These are phyloP conservation scores for Metschnikowia gruessii DNA, from an alignment of 805 yeast species.

Conservation along the genomic window DNA sequence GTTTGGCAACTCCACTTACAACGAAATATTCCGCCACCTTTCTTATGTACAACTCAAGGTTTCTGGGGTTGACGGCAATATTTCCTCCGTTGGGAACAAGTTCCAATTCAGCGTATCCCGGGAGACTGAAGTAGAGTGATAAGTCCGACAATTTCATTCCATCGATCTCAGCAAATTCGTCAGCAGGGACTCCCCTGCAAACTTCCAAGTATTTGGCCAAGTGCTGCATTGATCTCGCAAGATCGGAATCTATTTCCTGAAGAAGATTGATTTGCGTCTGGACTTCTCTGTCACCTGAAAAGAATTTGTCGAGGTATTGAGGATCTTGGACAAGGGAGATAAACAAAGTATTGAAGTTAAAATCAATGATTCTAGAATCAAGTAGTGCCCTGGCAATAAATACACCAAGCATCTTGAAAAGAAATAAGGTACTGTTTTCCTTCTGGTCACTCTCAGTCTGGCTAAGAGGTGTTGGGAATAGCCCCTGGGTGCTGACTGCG, in stretches of 20 bases:
- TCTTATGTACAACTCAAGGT: constrained; percentile 56
- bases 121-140: constrained; percentile 64
- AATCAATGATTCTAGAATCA: constrained; percentile 86
- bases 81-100: constrained; percentile 56
- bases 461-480: constrained; percentile 71
- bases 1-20: constrained; percentile 60
- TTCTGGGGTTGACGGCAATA: constrained; percentile 46
- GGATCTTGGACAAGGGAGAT: constrained; percentile 53
- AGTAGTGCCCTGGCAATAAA: constrained; percentile 83
- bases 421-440: constrained; percentile 38
- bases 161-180: constrained; percentile 24
- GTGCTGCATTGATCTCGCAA: constrained; percentile 57
- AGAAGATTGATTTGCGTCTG: constrained; percentile 26
- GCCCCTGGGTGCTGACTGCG: constrained; percentile 47
- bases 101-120: constrained; percentile 67
- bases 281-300: constrained; percentile 1
- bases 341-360: constrained; percentile 69
- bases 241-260: constrained; percentile 50
- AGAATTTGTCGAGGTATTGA: neutral
- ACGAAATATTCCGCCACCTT: constrained; percentile 57
- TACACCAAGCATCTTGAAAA: constrained; percentile 70
- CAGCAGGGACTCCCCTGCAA: constrained; percentile 12
- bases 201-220: constrained; percentile 43
- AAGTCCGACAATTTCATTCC: constrained; percentile 51
- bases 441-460: constrained; percentile 31